Conservation (phyloP, 108 stramenopile genomes). For the Conticribra weissflogii region DNA sequence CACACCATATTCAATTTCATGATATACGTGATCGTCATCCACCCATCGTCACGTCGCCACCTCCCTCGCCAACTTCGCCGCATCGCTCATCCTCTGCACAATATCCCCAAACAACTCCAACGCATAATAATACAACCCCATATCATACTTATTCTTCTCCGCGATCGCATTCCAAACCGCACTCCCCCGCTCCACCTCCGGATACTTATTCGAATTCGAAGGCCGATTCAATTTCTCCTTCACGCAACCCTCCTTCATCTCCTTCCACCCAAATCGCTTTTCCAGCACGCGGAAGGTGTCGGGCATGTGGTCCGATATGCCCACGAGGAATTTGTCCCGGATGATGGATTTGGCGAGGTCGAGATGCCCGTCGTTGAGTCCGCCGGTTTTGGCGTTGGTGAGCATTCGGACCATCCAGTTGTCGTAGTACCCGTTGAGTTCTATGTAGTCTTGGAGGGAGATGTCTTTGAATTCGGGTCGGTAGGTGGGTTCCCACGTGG, state of each 20-base stretch:
- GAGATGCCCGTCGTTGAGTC: slow-evolving; percentile 47
- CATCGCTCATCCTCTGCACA: background rate
- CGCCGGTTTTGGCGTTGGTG: slow-evolving; percentile 37
- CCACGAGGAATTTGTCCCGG: slow-evolving; percentile 48
- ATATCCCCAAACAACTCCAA: slow-evolving; percentile 28
- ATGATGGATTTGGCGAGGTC: slow-evolving; percentile 48
- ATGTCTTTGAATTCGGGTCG: slow-evolving; percentile 41
- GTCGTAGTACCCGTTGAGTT: slow-evolving; percentile 36
- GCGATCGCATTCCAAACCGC: slow-evolving; percentile 28
- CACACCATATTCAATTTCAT: too few relatives aligned
- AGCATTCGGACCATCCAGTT: slow-evolving; percentile 58
- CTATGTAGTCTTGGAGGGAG: slow-evolving; percentile 38
- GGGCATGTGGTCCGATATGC: slow-evolving; percentile 41
- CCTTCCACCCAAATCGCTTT: slow-evolving; percentile 52
- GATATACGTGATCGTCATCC: too few relatives aligned
- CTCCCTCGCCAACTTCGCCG: background rate
- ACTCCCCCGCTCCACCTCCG: slow-evolving; percentile 24
- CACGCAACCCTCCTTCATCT: slow-evolving; percentile 32
- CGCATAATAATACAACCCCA: slow-evolving; percentile 41
- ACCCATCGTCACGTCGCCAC: too few relatives aligned
- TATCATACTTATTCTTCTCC: slow-evolving; percentile 42
- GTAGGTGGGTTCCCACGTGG: slow-evolving; percentile 58
- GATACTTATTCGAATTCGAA: slow-evolving; percentile 34
- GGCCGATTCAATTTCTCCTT: slow-evolving; percentile 17
- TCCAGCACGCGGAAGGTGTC: slow-evolving; percentile 43